A percentile compares a stretch with the other conserved stretches of the same genome.
phyloP scores from a whole-genome alignment of 176 grass and related monocot species.

The Ampelocalamus luodianensis region DNA sequence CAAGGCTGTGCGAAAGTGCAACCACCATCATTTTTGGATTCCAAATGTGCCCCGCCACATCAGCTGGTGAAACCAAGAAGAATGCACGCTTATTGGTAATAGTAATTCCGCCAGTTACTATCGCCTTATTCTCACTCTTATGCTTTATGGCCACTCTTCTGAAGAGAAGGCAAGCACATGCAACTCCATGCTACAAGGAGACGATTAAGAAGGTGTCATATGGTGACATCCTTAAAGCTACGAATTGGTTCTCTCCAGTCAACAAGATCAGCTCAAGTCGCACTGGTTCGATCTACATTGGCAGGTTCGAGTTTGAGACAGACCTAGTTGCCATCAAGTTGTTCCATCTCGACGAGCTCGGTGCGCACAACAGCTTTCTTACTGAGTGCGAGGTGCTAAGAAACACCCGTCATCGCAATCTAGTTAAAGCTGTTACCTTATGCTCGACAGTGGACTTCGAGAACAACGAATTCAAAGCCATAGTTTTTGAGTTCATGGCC shows the following conservation, averaged over 20 bases:
- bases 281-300: neutral
- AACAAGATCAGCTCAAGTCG: conserved; percentile 7
- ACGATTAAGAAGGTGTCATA: neutral
- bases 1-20: neutral
- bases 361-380: conserved; percentile 29
- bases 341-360: conserved; percentile 13
- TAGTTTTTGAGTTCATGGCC: neutral
- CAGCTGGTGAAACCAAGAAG: neutral
- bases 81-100: neutral
- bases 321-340: neutral
- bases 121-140: neutral
- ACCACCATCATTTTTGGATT: neutral
- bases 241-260: neutral
- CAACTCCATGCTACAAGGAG: neutral
- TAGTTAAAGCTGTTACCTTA: conserved; percentile 29
- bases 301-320: conserved; percentile 6
- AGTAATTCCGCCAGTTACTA: neutral
- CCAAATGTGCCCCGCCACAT: neutral
- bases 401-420: conserved; percentile 44
- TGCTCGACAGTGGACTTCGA: conserved; percentile 38
- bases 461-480: conserved; percentile 12
- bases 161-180: neutral
- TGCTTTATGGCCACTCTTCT: neutral
- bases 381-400: conserved; percentile 38
- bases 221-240: neutral